phyloP scores from a whole-genome alignment of 2,329 filamentous ascomycete species.

The Coniochaeta sp. region DNA sequence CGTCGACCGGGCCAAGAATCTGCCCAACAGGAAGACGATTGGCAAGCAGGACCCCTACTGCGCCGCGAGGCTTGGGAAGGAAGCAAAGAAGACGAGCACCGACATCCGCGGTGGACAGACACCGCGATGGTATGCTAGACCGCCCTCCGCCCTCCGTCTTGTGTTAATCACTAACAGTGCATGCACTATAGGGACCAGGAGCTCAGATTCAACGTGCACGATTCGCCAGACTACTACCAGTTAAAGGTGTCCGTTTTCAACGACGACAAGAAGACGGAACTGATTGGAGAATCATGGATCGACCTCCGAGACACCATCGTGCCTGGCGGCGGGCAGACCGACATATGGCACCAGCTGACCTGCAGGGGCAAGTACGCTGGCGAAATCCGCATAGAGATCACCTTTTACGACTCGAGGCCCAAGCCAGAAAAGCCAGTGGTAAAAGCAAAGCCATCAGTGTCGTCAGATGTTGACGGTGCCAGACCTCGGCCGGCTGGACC shows the following conservation, averaged over 20 bases:
- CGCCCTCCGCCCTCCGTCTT: neutral
- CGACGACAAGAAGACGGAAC: slow-evolving; percentile 94
- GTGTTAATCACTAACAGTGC: neutral
- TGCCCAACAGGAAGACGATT: slow-evolving; percentile 94
- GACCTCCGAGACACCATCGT: slow-evolving; percentile 75
- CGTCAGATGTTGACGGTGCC: slow-evolving; percentile 9
- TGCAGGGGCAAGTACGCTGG: slow-evolving; percentile 94
- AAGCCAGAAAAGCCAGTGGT: slow-evolving; percentile 65
- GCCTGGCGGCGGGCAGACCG: slow-evolving; percentile 83
- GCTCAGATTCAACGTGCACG: slow-evolving; percentile 90
- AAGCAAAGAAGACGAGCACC: slow-evolving; percentile 94
- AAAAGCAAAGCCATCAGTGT: slow-evolving; percentile 37
- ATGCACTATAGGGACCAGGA: slow-evolving; percentile 78
- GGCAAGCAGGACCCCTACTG: slow-evolving; percentile 98
- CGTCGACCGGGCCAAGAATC: slow-evolving; percentile 90
- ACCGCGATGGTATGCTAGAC: slow-evolving; percentile 70
- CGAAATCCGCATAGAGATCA: slow-evolving; percentile 90
- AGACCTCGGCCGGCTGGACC: slow-evolving; percentile 48
- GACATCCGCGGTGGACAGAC: slow-evolving; percentile 94
- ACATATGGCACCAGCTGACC: slow-evolving; percentile 82
- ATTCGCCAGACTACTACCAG: slow-evolving; percentile 92
- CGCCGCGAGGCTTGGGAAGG: slow-evolving; percentile 86
- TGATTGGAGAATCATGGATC: slow-evolving; percentile 93
- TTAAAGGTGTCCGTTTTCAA: slow-evolving; percentile 96
- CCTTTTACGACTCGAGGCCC: slow-evolving; percentile 85